Percentiles rank a stretch among this genome's conserved stretches.
phyloP scores from a whole-genome alignment of 768 basidiomycete species.

The Pholiota microspora region DNA sequence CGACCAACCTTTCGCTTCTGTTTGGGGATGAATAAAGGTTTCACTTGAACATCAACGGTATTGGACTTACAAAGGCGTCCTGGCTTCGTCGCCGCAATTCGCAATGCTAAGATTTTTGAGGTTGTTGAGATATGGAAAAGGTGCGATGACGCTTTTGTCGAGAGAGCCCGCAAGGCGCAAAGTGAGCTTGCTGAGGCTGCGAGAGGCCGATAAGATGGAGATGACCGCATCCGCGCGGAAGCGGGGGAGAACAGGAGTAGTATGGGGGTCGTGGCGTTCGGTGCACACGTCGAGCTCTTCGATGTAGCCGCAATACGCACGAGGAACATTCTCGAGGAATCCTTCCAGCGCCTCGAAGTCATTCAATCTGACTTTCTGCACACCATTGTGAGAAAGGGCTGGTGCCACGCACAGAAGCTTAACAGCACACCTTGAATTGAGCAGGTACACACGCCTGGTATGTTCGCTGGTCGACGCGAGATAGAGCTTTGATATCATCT shows the following conservation, averaged over 20 bases:
- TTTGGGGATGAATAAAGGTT: slow-evolving; percentile 12
- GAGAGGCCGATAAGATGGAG: slow-evolving; percentile 46
- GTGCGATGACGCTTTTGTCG: slow-evolving; percentile 45
- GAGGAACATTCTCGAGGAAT: slow-evolving; percentile 59
- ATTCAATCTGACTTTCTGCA: slow-evolving; percentile 49
- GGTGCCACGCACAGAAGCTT: slow-evolving; percentile 8
- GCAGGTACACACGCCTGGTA: slow-evolving; percentile 57
- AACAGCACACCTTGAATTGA: slow-evolving; percentile 51
- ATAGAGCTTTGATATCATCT: slow-evolving; percentile 43
- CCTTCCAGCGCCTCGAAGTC: slow-evolving; percentile 41
- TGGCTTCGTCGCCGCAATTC: slow-evolving; percentile 41
- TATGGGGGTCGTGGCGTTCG: slow-evolving; percentile 16
- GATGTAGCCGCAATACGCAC: slow-evolving; percentile 47
- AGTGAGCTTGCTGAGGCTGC: slow-evolving; percentile 45
- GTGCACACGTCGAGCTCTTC: slow-evolving; percentile 53
- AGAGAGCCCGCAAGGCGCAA: slow-evolving; percentile 49
- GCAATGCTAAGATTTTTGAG: slow-evolving; percentile 46
- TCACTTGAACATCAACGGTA: too few species aligned
- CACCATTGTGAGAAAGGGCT: slow-evolving; percentile 15
- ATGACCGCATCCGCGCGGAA: slow-evolving; percentile 46
- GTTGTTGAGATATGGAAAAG: slow-evolving; percentile 42
- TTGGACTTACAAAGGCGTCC: slow-evolving; percentile 43
- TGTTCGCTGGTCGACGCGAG: slow-evolving; percentile 45
- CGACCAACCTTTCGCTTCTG: too few species aligned
- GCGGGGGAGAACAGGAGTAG: slow-evolving; percentile 23